Evolutionary conservation across 2,329 filamentous ascomycete genomes (phyloP), one percentile per base, ranked within the genome.

Genomic region (Neopestalotiopsis rosae): DNA sequence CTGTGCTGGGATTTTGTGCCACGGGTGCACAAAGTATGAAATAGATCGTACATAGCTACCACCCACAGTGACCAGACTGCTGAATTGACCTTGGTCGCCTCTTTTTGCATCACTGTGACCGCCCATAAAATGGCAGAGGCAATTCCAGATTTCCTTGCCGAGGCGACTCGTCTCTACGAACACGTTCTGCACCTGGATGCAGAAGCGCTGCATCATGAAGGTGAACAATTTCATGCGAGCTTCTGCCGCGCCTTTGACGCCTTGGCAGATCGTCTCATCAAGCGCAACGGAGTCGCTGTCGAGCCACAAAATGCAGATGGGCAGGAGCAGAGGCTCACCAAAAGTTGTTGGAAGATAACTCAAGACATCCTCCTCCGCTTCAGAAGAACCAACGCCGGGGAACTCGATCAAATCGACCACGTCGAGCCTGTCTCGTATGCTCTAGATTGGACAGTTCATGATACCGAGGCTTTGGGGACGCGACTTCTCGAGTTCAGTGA

Each of bases 291-390:
- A 3, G 6, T 14, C 57, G 30, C 14, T 1, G 17, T 17, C 28
- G 57, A 30, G 57, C 13, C 24, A 24, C 13, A 28, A 12, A 6
- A 59, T 24, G 10, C 24, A 13, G 30, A 12, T 30, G 20, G 14
- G 5, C 14, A 17, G 24, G 57, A 59, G 57, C 20, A 40, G 5
- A 40, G 10, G n/a, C 20, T 30, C 9, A 14, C 12, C 20, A 59
- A n/a, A 17, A 45, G 32, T 4, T 65, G 61, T 28, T 61, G 67
- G 61, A 68, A 68, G 20, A 58, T 52, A 1, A 52, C 67, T 7
- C 67, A 61, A 10, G 67, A 68, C 38, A 52, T 65, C 52, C 5
- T 61, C 20, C 34, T 65, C 9, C 67, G 61, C 17, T 24, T 68
- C 13, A 28, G 28, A 6, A 49, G 61, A 38, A 5, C 20, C 4